Base-by-base conservation (phyloP, 192 early-diverging fungal species). In the Coemansia sp. region DNA sequence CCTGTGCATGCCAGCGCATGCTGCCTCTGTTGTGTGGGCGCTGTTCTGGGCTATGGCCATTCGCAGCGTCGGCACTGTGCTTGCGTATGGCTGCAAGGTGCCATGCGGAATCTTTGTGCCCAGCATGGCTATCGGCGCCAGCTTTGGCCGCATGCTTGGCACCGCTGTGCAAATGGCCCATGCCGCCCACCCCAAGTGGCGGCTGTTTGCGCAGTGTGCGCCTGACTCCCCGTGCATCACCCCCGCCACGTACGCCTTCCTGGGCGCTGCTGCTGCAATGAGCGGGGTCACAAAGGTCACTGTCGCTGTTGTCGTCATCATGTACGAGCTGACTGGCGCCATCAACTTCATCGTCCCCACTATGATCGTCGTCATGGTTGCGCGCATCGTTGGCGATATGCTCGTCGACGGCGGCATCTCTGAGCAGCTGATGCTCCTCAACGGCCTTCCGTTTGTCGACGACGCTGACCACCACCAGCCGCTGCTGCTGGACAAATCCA, bases 291-390 rank as follows among this genome's bases (percentile, higher is more conserved):
- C 94, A 6, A 84, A 91, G 66, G 91, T 92, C 63, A 93, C 94
- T n/a, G 81, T 93, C 4, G 90, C 90, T 23, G 80, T 95, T 20
- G 93, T 95, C 0, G 96, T 99, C 10, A 98, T 99, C 73, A 96
- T 98, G 94, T 99, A 97, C 79, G 97, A 99, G 71, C 79, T 99
- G 61, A 99, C 97, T 0, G 95, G 95, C 17, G 93, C 96, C 2
- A 76, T 99, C 23, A 91, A 91, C 14, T 99, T 96, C 71, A 86
- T 90, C 49, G 81, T 96, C 38, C 89, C 89, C 1, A 88, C 87
- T 3, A 87, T 90, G 83, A 89, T 93, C 61, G 87, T 88, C 25
- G 81, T 93, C 19, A 88, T 93, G 85, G 86, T 91, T 9, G 89
- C 90, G 9, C 87, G 89, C 42, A 80, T 88, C 38, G 85, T 91